Evolutionary conservation across 2,329 filamentous ascomycete species (phyloP), one percentile per base, ranked within the genome.

Genomic region (Penicillium sumatraense): DNA sequence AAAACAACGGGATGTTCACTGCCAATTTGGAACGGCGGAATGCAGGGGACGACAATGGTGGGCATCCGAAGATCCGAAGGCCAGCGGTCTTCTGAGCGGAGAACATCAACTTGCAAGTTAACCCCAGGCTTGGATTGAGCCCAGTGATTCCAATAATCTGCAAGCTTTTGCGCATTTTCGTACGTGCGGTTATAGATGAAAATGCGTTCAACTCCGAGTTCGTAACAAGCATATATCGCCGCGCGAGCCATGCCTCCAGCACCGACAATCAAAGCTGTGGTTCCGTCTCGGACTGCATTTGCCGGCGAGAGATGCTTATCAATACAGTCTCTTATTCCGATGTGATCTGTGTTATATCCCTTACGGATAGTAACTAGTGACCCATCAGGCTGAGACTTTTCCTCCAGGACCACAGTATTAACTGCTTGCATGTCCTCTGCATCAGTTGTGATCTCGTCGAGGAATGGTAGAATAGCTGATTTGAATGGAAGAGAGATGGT

Each of bases 321-420:
- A 4, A 71, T 63, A 51, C 67, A 70, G 18, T 61, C 58, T 23
- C 56, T 49, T 23, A 72, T 63, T 10, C 69, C 69, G 10, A 72
- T 63, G 26, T 65, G 63, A 51, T 72, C 68, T 0, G 67, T 68
- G 44, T 72, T 72, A 21, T 68, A 63, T 0, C 68, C 68, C 18
- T 57, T 60, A 5, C 61, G 58, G n/a, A 58, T 26, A 3, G 23
- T 56, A 11, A 10, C 38, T 2, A 6, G 38, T 10, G 24, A 26
- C 11, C 56, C 60, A 35, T 51, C 44, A 5, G 47, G n/a, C 10
- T 53, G 41, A 14, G 14, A n/a, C n/a, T n/a, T 41, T 3, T 53
- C 53, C 24, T 61, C 54, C 3, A 62, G 9, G n/a, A 64, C 49
- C 1, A 69, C 55, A 7, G 68, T 72, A 44, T 71, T 71, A 2